Percentiles rank a stretch among this genome's conserved stretches.
Evolutionary conservation across 257 asterid species (phyloP).

Genomic region (Scutellaria galericulata): DNA sequence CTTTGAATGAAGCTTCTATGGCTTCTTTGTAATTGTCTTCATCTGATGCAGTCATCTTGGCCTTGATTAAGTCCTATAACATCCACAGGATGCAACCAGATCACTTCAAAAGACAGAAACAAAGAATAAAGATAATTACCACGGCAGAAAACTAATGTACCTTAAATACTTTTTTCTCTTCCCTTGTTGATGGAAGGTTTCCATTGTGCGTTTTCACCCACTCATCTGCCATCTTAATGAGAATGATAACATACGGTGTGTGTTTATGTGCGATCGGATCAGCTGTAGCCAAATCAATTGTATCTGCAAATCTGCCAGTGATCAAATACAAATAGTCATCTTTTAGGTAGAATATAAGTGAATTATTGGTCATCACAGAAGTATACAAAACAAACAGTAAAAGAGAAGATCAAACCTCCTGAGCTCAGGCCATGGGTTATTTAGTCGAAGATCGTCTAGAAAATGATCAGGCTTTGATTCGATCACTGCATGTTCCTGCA

Average conservation of each 20-base stretch:
- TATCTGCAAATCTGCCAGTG: conserved; percentile 70
- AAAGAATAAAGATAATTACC: conserved; percentile 15
- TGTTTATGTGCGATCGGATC: conserved; percentile 86
- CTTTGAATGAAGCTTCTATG: conserved; percentile 85
- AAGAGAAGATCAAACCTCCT: conserved; percentile 57
- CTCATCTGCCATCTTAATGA: conserved; percentile 78
- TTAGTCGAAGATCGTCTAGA: conserved; percentile 89
- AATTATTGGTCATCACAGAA: background rate
- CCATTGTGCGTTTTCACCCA: conserved; percentile 79
- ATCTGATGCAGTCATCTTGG: conserved; percentile 75
- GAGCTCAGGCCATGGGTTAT: conserved; percentile 95
- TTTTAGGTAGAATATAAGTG: conserved; percentile 8
- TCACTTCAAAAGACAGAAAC: conserved; percentile 35
- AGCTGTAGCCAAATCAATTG: conserved; percentile 73
- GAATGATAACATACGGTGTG: conserved; percentile 86
- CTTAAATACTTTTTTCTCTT: conserved; percentile 82
- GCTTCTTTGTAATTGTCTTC: conserved; percentile 99
- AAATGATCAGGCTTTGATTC: conserved; percentile 98
- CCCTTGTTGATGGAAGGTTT: conserved; percentile 79
- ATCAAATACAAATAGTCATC: conserved; percentile 36
- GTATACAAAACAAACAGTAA: conserved; percentile 23
- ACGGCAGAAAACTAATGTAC: conserved; percentile 44
- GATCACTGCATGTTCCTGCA: conserved; percentile 92
- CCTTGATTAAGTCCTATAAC: conserved; percentile 75
- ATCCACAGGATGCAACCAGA: conserved; percentile 41